Base-by-base conservation (phyloP, 2,329 filamentous ascomycete genomes). In the Colletotrichum shisoi region DNA sequence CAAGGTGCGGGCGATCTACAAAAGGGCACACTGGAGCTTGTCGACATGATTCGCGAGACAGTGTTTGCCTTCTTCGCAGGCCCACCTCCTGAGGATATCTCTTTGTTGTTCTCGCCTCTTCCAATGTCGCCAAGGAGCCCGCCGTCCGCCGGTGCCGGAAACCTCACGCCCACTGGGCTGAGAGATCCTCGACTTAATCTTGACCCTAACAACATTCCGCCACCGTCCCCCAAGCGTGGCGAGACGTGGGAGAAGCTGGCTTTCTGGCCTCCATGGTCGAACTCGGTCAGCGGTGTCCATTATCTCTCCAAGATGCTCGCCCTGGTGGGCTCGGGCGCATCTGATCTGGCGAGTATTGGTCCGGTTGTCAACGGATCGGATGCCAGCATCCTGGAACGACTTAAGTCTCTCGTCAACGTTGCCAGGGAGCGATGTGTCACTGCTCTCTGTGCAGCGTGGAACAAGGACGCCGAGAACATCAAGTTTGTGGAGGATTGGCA, bases 401-500 rank as follows among this genome's bases (percentile, higher is more conserved):
- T 99, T 53, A 92, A 89, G 73, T 79, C 84, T 3, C 84, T 98
- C 56, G 91, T 98, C 46, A 89, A 89, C 34, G 84, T 86, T 15
- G 89, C 94, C 7, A 87, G 95, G 59, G 96, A 99, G 75, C 87
- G 95, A 70, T 94, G 91, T 69, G 89, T 96, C 3, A 89, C 89
- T 37, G 94, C 94, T 2, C 86, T 96, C 21, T 97, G 93, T 74
- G 90, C 91, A 15, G 91, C 93, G 0, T 99, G 95, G 96, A 94
- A 93, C 73, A 90, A 89, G 60, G 96, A 99, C 77, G 92, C 94
- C 3, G 93, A 97, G 77, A 92, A 94, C 72, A 93, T 94, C 80
- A 96, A 94, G 76, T 88, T 91, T 70, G 85, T 99, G 2, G 96
- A 99, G 76, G 93, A 97, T 75, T 99, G 96, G 96, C 91, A 91